Conservation (phyloP, 2,329 filamentous ascomycete genomes). For the Didymellaceae sp. region DNA sequence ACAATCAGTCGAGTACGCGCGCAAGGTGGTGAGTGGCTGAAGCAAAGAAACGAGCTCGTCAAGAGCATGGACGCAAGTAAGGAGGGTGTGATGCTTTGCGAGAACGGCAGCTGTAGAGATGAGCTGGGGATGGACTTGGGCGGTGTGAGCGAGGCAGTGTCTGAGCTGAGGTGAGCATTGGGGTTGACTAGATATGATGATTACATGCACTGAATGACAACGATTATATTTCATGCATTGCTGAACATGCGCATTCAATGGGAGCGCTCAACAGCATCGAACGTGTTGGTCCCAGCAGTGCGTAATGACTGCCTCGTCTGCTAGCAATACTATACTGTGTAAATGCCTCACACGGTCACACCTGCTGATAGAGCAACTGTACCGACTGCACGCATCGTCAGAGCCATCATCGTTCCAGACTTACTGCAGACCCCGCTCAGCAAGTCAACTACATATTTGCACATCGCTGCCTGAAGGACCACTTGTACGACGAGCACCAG, state of each 20-base stretch:
- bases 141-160: slow-evolving; percentile 34
- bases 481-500: background rate
- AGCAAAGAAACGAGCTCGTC: slow-evolving; percentile 57
- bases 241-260: no score
- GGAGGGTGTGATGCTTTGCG: slow-evolving; percentile 48
- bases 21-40: slow-evolving; percentile 55
- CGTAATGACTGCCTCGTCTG: no score
- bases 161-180: slow-evolving; percentile 6
- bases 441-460: background rate
- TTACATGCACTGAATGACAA: slow-evolving; percentile 1
- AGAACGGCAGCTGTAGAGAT: slow-evolving; percentile 53
- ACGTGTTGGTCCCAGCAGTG: no score
- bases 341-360: no score
- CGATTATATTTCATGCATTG: background rate
- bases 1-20: slow-evolving; percentile 46
- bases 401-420: background rate
- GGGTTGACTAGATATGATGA: slow-evolving; percentile 1
- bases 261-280: no score
- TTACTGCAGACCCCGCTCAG: background rate
- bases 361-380: no score
- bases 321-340: no score
- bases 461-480: background rate
- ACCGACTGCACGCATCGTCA: no score
- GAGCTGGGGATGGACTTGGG: slow-evolving; percentile 44
- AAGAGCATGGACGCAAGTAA: slow-evolving; percentile 49